Percentiles rank a stretch among this genome's conserved stretches.
These are phyloP conservation scores for Metschnikowia similis DNA, from an alignment of 805 yeast species.

Conservation along the genomic window DNA sequence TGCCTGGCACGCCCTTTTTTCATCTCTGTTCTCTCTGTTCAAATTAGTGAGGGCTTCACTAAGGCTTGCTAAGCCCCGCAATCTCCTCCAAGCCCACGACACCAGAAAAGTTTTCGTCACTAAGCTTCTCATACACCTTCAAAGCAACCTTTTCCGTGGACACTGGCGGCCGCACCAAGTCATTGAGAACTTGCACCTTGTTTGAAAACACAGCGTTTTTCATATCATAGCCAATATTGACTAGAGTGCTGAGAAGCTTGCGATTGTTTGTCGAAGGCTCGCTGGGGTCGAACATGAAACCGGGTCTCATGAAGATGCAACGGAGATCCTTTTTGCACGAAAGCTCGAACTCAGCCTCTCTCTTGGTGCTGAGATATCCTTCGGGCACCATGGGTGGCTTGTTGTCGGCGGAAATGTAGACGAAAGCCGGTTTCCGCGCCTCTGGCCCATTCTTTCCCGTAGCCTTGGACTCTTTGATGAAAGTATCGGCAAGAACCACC, in stretches of 20 bases:
- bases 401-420: conserved; percentile 77
- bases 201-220: conserved; percentile 42
- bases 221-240: conserved; percentile 39
- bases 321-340: conserved; percentile 46
- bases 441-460: background rate
- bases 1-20: too few species aligned
- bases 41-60: too few species aligned
- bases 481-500: conserved; percentile 54
- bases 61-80: background rate
- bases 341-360: conserved; percentile 68
- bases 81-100: conserved; percentile 53
- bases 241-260: conserved; percentile 35
- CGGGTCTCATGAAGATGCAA: conserved; percentile 70
- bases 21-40: too few species aligned
- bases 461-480: conserved; percentile 18
- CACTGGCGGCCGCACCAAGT: conserved; percentile 55
- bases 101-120: conserved; percentile 49
- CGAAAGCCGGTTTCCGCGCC: conserved; percentile 38
- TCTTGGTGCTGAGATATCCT: conserved; percentile 70
- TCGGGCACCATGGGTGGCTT: conserved; percentile 61
- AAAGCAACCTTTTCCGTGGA: conserved; percentile 68
- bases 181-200: conserved; percentile 23
- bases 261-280: conserved; percentile 32
- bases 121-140: conserved; percentile 51
- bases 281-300: conserved; percentile 68